Evolutionary conservation across 2,329 filamentous ascomycete species (phyloP), one percentile per base, ranked within the genome.

Genomic region (Hypoxylon sp.): DNA sequence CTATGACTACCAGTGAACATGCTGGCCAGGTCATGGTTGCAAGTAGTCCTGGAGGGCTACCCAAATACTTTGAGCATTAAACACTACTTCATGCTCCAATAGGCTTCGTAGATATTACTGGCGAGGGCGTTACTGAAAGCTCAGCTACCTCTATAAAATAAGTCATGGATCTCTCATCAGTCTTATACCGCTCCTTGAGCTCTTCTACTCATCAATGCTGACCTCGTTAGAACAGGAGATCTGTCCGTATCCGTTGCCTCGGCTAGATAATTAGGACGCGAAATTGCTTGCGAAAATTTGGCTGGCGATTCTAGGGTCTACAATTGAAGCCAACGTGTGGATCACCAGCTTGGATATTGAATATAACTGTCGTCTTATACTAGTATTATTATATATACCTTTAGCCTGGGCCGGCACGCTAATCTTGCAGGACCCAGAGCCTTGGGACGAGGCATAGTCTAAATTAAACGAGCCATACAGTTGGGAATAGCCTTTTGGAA

Each of bases 381-480:
- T 30, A 30, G 28, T 6, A 30, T 30, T 30, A 2, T 30, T 41
- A n/a, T 17, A 41, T 41, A n/a, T 41, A 9, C 5, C 3, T 43
- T 43, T 43, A 19, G 17, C 17, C 38, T 17, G 17, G 17, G 17
- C 17, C 3, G 17, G 34, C 34, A 13, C 34, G 5, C 17, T 17
- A 43, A 43, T 43, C 38, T 21, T 11, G 38, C 38, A 43, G 38
- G 38, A 43, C 38, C 38, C 38, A 43, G 17, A 43, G 38, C 38
- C 38, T 21, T 19, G 38, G 38, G 7, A 21, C 38, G 14, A 43
- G 38, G 17, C 17, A 17, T 11, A 21, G 9, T 17, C 38, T 21
- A 43, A 43, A 21, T 19, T 43, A 21, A 9, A 43, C 38, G 38
- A 43, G 38, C 38, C 38, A 11, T 21, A 17, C 7, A 21, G 38